Conservation (phyloP, 441 rosid species). For the Populus hybrid region DNA sequence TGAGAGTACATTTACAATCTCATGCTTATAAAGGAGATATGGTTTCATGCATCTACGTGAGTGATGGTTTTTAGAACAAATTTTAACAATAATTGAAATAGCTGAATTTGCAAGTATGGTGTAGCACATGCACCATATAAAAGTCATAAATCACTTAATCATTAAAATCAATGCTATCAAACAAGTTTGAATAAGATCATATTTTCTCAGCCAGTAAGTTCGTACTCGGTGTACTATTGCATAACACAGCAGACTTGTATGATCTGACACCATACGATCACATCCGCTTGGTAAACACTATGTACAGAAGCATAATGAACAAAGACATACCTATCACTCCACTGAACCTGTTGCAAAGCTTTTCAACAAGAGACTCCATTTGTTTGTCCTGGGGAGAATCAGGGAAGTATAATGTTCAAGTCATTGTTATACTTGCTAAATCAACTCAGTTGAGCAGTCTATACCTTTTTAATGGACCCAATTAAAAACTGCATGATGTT, state of each 20-base stretch:
- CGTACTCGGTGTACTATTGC: background rate
- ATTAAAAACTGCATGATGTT: conserved; percentile 97
- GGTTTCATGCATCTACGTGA: background rate
- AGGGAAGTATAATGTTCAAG: conserved; percentile 11
- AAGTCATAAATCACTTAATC: background rate
- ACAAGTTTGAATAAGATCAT: background rate
- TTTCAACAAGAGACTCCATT: conserved; percentile 98
- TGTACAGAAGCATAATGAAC: background rate
- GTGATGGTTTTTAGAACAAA: background rate
- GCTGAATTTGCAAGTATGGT: background rate
- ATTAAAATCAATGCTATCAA: background rate
- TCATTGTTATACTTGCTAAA: conserved; percentile 13
- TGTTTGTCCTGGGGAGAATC: conserved; percentile 75
- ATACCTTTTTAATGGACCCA: conserved; percentile 94
- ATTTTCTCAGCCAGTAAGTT: background rate
- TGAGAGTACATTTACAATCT: background rate
- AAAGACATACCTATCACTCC: conserved; percentile 73
- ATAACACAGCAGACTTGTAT: background rate
- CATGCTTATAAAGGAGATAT: background rate
- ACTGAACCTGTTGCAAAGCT: conserved; percentile 94
- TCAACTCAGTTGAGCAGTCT: conserved; percentile 13
- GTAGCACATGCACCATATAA: background rate
- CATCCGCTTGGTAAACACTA: conserved; percentile 5
- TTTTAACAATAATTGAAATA: background rate
- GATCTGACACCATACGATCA: background rate